Base-by-base conservation (phyloP, 305 asterid genomes). In the Fraxinus velutina region DNA sequence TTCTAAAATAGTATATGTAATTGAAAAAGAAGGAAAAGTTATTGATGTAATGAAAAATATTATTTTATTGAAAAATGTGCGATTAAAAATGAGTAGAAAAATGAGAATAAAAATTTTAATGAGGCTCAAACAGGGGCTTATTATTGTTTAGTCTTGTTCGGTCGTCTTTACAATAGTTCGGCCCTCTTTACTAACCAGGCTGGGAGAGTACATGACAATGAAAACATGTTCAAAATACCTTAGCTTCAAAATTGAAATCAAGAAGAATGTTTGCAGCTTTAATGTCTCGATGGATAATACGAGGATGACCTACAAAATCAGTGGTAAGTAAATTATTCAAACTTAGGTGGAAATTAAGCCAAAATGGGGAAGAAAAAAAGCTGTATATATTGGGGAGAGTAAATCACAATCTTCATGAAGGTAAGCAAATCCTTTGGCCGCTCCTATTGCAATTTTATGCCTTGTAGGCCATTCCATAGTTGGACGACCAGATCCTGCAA, bases 401-500 rank as follows among this genome's bases (percentile, higher is more conserved):
- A 34, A 80, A 80, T 71, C 77, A 92, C 96, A 92, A 81, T 92
- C 94, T 89, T 92, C 96, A 9, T 92, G 96, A 66, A 92, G 96
- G 84, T 92, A 92, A 17, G 96, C 90, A 73, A 92, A 90, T 44
- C 94, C 96, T 85, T 89, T 92, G 74, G 96, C 96, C 0, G 96
- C 82, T 75, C 96, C 96, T 77, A 92, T 55, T 78, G 96, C 94
- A 86, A 92, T 92, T 84, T 55, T 85, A 60, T 87, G 86, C 86
- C 96, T 89, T 0, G 90, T 89, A 29, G 87, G 80, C 82, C 89
- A 87, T 7, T 92, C 91, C 94, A 92, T 87, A 2, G 80, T 29
- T 15, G 89, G 90, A 6, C 86, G 85, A 44, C 81, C 88, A 0
- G 70, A 1, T 76, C 89, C 95, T 91, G 80, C 76, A 74, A 74